Evolutionary conservation across 2,329 filamentous ascomycete species (phyloP).

Genomic region (Pyricularia sp.): DNA sequence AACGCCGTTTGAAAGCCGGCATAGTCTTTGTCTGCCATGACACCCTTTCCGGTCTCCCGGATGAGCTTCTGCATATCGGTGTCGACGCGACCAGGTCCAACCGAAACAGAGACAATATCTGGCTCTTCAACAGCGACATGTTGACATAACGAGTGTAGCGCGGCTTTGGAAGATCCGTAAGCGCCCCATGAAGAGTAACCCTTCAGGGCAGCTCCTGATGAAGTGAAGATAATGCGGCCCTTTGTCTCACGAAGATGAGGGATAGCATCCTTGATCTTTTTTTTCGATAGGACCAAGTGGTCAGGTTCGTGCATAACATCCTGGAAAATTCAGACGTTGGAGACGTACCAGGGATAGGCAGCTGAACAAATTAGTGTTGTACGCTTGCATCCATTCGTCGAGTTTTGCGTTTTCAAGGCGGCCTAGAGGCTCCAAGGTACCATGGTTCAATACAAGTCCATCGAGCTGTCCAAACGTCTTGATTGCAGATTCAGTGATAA

Average conservation of each 20-base stretch:
- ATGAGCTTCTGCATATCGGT: constrained; percentile 87
- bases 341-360: constrained; percentile 59
- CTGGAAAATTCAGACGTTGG: background rate
- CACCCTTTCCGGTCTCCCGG: constrained; percentile 45
- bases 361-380: constrained; percentile 83
- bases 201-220: constrained; percentile 63
- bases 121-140: constrained; percentile 72
- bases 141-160: constrained; percentile 66
- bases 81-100: constrained; percentile 75
- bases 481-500: constrained; percentile 54
- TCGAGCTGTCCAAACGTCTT: constrained; percentile 65
- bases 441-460: constrained; percentile 82
- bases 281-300: background rate
- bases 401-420: constrained; percentile 57
- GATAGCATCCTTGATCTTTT: constrained; percentile 60
- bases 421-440: constrained; percentile 65
- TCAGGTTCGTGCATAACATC: background rate
- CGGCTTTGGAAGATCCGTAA: constrained; percentile 78
- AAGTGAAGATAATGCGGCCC: constrained; percentile 69
- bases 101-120: constrained; percentile 59
- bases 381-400: constrained; percentile 66
- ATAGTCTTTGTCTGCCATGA: constrained; percentile 50
- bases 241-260: constrained; percentile 56
- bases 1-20: constrained; percentile 60
- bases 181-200: constrained; percentile 67